A percentile compares a stretch with the other conserved stretches of the same genome.
Evolutionary conservation across 1,139 yeast species (phyloP).

Genomic region (Diutina siamensis): DNA sequence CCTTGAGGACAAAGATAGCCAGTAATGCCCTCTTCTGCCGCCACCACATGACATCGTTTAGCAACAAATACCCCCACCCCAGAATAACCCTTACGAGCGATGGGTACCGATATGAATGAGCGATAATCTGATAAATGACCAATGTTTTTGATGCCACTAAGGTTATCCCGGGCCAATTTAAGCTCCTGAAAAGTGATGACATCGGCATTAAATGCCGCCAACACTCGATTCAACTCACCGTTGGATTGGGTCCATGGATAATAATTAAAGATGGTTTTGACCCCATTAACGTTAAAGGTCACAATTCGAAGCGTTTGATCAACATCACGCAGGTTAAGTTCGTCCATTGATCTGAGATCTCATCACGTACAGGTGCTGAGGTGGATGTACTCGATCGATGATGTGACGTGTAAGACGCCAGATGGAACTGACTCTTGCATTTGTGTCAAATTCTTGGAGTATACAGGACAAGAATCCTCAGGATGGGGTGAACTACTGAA

Average conservation of each 20-base stretch:
- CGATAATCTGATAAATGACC: slow-evolving; percentile 49
- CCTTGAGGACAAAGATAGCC: slow-evolving; percentile 40
- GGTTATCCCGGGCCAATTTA: slow-evolving; percentile 39
- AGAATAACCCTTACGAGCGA: slow-evolving; percentile 64
- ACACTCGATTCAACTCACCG: slow-evolving; percentile 36
- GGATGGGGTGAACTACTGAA: too few relatives aligned
- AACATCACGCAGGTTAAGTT: not conserved
- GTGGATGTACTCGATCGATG: too few relatives aligned
- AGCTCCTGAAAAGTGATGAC: slow-evolving; percentile 77
- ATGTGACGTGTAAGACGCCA: too few relatives aligned
- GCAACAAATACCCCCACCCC: slow-evolving; percentile 85
- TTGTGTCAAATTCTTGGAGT: too few relatives aligned
- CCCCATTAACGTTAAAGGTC: slow-evolving; percentile 80
- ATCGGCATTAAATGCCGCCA: slow-evolving; percentile 54
- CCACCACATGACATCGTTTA: slow-evolving; percentile 42
- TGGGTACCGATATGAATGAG: slow-evolving; percentile 63
- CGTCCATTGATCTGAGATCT: not conserved
- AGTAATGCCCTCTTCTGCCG: slow-evolving; percentile 87
- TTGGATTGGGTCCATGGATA: slow-evolving; percentile 63
- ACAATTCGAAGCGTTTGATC: slow-evolving; percentile 28
- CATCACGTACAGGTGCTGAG: not conserved
- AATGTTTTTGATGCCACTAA: slow-evolving; percentile 22
- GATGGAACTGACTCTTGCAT: too few relatives aligned
- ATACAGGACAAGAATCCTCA: too few relatives aligned
- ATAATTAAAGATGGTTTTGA: slow-evolving; percentile 67